phyloP scores from a whole-genome alignment of 2,329 filamentous ascomycete genomes.

The Nothopassalora personata region DNA sequence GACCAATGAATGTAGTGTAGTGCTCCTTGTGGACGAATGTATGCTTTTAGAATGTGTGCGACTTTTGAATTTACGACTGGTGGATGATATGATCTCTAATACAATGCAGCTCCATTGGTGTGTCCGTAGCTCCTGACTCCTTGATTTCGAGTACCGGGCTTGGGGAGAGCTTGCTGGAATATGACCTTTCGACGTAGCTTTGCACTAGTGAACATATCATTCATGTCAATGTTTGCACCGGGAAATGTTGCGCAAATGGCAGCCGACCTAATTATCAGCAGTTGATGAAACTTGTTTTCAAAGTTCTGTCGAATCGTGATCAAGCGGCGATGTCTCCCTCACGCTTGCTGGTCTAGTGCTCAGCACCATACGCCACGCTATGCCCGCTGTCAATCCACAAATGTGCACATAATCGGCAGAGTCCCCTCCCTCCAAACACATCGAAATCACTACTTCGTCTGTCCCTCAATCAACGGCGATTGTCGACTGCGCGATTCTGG shows the following conservation, averaged over 20 bases:
- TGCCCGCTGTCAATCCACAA: not conserved
- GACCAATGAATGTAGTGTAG: too few species aligned
- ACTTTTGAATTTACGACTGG: too few species aligned
- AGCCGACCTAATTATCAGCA: not conserved
- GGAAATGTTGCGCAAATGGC: not conserved
- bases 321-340: not conserved
- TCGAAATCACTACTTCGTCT: constrained; percentile 10
- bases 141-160: not conserved
- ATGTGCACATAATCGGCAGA: not conserved
- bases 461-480: constrained; percentile 16
- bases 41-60: too few species aligned
- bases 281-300: not conserved
- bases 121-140: not conserved
- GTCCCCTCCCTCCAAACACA: too few species aligned
- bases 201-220: not conserved
- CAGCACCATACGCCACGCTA: not conserved
- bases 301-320: not conserved
- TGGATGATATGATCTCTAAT: too few species aligned
- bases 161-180: not conserved
- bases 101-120: too few species aligned
- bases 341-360: not conserved
- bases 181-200: not conserved
- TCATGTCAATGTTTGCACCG: not conserved
- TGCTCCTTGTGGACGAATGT: too few species aligned
- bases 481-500: constrained; percentile 17